Evolutionary conservation across 768 basidiomycete species (phyloP).

Genomic region (Lanmaoa rubissima): DNA sequence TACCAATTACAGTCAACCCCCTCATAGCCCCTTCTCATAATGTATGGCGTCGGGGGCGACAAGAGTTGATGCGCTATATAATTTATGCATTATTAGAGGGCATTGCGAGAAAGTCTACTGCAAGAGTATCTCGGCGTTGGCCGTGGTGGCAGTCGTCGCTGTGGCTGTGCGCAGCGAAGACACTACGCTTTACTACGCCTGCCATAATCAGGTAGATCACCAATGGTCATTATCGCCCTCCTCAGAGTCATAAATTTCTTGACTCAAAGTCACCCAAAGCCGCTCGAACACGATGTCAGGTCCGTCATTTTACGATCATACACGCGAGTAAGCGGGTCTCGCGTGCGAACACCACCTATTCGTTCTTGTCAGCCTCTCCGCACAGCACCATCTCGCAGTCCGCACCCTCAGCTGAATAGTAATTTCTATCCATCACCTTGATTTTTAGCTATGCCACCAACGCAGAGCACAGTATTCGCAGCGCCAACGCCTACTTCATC

Average conservation of each 20-base stretch:
- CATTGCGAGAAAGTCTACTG: no score
- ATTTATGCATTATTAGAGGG: no score
- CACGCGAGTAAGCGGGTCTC: background rate
- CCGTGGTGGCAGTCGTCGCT: no score
- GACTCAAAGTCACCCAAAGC: background rate
- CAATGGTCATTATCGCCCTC: background rate
- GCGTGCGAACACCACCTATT: background rate
- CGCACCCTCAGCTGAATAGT: background rate
- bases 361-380: conserved; percentile 13
- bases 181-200: conserved; percentile 2
- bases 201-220: conserved; percentile 14
- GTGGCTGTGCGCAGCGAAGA: no score
- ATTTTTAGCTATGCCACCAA: conserved; percentile 17
- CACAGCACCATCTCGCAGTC: background rate
- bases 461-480: conserved; percentile 3
- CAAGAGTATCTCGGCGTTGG: no score
- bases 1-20: no score
- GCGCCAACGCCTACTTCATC: background rate
- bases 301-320: background rate
- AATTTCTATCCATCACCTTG: background rate
- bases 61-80: no score
- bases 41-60: no score
- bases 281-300: background rate
- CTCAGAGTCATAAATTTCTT: background rate
- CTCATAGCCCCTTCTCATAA: no score